Evolutionary conservation across 192 early-diverging fungal species (phyloP), one percentile per base, ranked within the genome.

Genomic region (Jimgerdemannia lactiflua): DNA sequence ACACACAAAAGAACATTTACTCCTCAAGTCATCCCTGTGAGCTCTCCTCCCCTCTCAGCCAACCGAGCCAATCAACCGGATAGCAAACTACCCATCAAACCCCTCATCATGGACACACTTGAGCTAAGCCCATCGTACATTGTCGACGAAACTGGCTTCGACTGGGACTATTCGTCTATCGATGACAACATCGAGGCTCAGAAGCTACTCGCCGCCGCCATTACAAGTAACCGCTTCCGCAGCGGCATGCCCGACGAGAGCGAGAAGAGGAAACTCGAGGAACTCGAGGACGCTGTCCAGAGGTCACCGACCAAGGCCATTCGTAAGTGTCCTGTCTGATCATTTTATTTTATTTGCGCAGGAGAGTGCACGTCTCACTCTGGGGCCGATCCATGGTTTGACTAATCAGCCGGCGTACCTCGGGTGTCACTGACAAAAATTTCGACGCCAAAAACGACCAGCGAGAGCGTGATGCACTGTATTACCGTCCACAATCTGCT

Each of bases 131-230:
- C 29, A 29, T 59, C 49, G 8, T 59, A 59, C 49, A 59, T 59
- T 6, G 49, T 59, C 49, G 49, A 59, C 2, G 49, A 59, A 59
- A 59, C 49, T 59, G 49, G 49, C 6, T 59, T 59, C 49, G 49
- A 59, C 49, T 59, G 49, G 49, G 49, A 59, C 49, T 59, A 59
- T 59, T 59, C 49, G 8, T 0, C 49, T 14, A 59, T 86, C 10
- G 70, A 79, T n/a, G 80, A 72, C 66, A 83, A 81, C 79, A 43
- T 69, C 0, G 84, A 83, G 64, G 84, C 84, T 0, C 84, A 86
- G 68, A 82, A 86, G 42, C 64, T 83, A 9, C 75, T 86, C n/a
- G 78, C 82, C 1, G 82, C 67, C 39, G 80, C 84, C 14, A 86
- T 86, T 43, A 79, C 82, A 39, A 77, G 79, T 3, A 80, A 86